Evolutionary conservation across 2,329 filamentous ascomycete species (phyloP).

Genomic region (Trichoderma oligosporum): DNA sequence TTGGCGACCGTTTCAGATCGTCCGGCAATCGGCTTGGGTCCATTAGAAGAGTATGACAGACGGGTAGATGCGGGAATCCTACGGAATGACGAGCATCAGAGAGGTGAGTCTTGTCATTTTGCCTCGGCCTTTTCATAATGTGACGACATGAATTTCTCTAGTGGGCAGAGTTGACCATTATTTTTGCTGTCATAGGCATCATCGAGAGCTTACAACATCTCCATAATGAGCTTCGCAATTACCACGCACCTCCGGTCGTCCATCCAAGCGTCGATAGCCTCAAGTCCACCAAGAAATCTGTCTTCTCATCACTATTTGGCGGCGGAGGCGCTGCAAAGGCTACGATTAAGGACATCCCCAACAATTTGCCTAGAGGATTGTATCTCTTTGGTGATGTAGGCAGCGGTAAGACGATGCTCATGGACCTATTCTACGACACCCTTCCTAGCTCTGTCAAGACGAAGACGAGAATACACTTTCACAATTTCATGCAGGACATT

Average conservation of each 20-base stretch:
- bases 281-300: conserved; percentile 50
- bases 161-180: not conserved
- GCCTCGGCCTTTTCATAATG: not conserved
- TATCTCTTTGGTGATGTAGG: conserved; percentile 97
- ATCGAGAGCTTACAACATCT: conserved; percentile 86
- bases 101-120: conserved; percentile 51
- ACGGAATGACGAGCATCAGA: conserved; percentile 85
- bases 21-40: conserved; percentile 51
- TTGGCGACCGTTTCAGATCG: conserved; percentile 30
- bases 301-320: conserved; percentile 62
- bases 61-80: conserved; percentile 71
- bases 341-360: conserved; percentile 55
- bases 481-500: conserved; percentile 99
- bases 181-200: conserved; percentile 55
- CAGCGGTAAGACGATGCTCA: conserved; percentile 98
- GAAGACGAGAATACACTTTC: conserved; percentile 94
- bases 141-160: conserved; percentile 21
- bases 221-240: conserved; percentile 74
- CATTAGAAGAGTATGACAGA: conserved; percentile 82
- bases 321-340: conserved; percentile 37
- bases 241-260: conserved; percentile 68
- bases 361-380: conserved; percentile 77
- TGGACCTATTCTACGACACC: conserved; percentile 97
- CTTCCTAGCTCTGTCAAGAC: conserved; percentile 72
- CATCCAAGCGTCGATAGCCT: conserved; percentile 73